Evolutionary conservation across 192 early-diverging fungal genomes (phyloP), one percentile per base, ranked within the genome.

Genomic region (Mortierella hygrophila): DNA sequence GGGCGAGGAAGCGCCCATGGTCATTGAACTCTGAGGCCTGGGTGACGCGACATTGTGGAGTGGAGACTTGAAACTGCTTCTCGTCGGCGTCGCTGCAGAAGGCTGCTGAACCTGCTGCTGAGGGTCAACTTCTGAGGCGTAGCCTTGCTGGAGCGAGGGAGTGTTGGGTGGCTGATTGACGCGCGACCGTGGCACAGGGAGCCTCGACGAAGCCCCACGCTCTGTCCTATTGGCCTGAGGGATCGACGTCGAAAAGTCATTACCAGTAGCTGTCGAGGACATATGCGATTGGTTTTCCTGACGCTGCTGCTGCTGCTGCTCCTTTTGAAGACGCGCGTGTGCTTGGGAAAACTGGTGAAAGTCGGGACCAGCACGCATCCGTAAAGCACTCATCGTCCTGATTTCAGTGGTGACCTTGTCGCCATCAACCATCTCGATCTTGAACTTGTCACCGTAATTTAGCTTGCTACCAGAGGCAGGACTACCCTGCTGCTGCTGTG

Each of bases 371-470:
- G 38, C 16, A 21, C 80, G 68, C 29, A 26, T 68, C 21, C 83
- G 47, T 21, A 37, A 60, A 0, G 68, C 49, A 47, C 80, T 80
- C 44, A 79, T 68, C 15, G 78, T 80, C 8, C 83, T 54, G 40
- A 80, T 77, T 38, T 77, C 83, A 0, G 68, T 78, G 15, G 72
- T 78, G 0, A 80, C 78, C 21, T 46, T 75, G 37, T 73, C 78
- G 21, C 78, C 83, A n/a, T 85, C 83, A 4, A 85, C 74, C 73
- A 80, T 54, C 60, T 85, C 83, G 74, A 85, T 80, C 70, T 73
- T 75, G 63, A 85, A 38, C 47, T 85, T 74, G 68, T 85, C 78
- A 0, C 83, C 83, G 73, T 76, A 85, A 0, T 80, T 55, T 46
- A 85, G 49, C 15, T 40, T 55, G 4, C 40, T 11, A 23, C 60